These are phyloP conservation scores for Thielaviopsis euricoi DNA, from an alignment of 2,329 filamentous ascomycete species.

Conservation along the genomic window DNA sequence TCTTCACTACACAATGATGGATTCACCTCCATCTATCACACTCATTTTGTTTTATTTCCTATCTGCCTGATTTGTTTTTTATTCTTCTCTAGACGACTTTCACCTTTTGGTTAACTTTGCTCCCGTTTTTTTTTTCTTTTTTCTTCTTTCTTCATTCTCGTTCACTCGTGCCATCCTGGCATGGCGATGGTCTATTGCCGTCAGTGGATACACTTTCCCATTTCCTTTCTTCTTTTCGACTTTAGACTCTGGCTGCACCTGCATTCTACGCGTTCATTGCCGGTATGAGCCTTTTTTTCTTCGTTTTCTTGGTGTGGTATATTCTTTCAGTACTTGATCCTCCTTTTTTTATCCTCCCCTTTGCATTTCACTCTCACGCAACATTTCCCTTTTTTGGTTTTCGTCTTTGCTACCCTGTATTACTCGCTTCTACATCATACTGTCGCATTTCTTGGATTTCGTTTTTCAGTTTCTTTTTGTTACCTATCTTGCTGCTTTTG, in stretches of 20 bases:
- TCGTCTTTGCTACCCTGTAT: not conserved
- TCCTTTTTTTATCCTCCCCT: not conserved
- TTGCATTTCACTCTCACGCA: not conserved
- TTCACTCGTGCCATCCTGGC: not conserved
- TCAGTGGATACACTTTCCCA: not conserved
- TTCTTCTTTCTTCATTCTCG: not conserved
- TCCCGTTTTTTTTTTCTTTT: not conserved
- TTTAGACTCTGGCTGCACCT: not conserved
- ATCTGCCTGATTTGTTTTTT: slow-evolving; percentile 1
- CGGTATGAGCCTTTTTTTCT: not conserved
- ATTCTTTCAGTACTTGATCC: slow-evolving; percentile 1
- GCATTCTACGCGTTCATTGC: not conserved
- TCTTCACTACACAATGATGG: not conserved
- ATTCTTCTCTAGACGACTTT: not conserved
- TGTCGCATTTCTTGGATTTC: not conserved
- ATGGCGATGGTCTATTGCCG: not conserved
- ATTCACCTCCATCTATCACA: not conserved
- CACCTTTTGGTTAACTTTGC: not conserved
- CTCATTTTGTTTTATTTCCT: slow-evolving; percentile 1
- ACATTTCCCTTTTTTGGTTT: not conserved
- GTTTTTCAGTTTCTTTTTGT: not conserved
- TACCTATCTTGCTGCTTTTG: not conserved
- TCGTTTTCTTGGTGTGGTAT: not conserved
- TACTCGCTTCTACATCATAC: not conserved
- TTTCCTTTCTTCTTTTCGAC: not conserved